These are phyloP conservation scores for Excoecaria cochinchinensis DNA, from an alignment of 345 rosid genomes.

Conservation along the genomic window DNA sequence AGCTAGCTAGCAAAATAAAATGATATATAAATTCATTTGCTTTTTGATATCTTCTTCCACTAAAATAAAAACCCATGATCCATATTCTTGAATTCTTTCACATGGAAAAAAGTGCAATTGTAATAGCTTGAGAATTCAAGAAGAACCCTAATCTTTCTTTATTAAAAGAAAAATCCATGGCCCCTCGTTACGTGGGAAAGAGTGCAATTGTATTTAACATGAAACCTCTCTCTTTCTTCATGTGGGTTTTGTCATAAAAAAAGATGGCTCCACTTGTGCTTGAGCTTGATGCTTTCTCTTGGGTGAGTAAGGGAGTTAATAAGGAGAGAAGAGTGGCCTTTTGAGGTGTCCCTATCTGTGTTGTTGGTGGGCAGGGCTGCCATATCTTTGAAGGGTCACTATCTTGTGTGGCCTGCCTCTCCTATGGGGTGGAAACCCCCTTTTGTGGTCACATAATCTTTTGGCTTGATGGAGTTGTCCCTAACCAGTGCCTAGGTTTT, in stretches of 20 bases:
- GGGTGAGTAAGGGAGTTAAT: not conserved
- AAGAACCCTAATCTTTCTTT: not conserved
- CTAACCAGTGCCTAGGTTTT: not conserved
- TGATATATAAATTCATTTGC: not conserved
- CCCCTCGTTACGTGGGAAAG: slow-evolving; percentile 44
- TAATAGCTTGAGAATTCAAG: slow-evolving; percentile 24
- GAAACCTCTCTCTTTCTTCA: slow-evolving; percentile 16
- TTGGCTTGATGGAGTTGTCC: not conserved
- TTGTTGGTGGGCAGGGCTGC: slow-evolving; percentile 28
- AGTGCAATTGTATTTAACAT: slow-evolving; percentile 41
- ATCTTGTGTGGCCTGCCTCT: slow-evolving; percentile 22
- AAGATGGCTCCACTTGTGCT: slow-evolving; percentile 28
- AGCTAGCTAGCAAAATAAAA: not conserved
- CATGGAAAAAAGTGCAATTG: slow-evolving; percentile 61
- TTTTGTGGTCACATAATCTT: slow-evolving; percentile 21
- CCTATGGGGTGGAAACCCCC: slow-evolving; percentile 5
- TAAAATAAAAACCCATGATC: slow-evolving; percentile 37
- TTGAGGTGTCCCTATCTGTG: slow-evolving; percentile 49
- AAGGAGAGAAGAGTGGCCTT: slow-evolving; percentile 22
- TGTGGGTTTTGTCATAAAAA: slow-evolving; percentile 23
- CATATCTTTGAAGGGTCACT: slow-evolving; percentile 46
- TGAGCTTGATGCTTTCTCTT: slow-evolving; percentile 5
- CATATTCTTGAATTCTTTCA: slow-evolving; percentile 14
- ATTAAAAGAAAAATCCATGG: slow-evolving; percentile 33
- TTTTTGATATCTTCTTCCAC: slow-evolving; percentile 31